Conservation (phyloP, 2,329 filamentous ascomycete genomes). For the Fusarium piperis region DNA sequence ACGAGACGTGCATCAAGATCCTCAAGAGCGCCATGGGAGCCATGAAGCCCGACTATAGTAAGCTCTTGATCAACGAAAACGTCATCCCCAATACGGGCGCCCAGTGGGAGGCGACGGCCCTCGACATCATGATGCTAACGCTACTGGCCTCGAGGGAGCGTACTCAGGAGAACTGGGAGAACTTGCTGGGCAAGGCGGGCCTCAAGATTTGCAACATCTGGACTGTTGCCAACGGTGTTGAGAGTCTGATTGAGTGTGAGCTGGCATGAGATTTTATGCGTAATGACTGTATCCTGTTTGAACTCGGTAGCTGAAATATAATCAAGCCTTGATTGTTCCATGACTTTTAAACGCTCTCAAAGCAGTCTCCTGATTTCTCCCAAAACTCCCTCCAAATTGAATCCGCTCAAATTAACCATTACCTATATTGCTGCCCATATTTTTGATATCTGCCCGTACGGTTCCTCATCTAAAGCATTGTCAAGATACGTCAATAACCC, state of each 20-base stretch:
- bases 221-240: conserved; percentile 44
- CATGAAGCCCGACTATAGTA: conserved; percentile 52
- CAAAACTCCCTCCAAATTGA: background rate
- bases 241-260: conserved; percentile 53
- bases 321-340: background rate
- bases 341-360: background rate
- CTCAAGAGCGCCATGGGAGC: conserved; percentile 45
- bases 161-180: conserved; percentile 48
- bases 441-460: background rate
- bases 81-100: conserved; percentile 48
- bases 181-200: conserved; percentile 46
- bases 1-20: conserved; percentile 46
- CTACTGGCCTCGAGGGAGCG: conserved; percentile 48
- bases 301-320: background rate
- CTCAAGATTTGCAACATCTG: conserved; percentile 50
- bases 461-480: background rate
- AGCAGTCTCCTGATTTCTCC: background rate
- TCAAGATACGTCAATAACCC: background rate
- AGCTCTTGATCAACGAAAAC: conserved; percentile 51
- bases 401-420: background rate
- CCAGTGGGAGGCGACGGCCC: conserved; percentile 48
- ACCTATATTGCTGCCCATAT: background rate
- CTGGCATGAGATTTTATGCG: conserved; percentile 16
- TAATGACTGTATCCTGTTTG: background rate
- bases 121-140: conserved; percentile 51